These are phyloP conservation scores for Rhizomucor pusillus DNA, from an alignment of 371 early-diverging fungal species.

Conservation along the genomic window DNA sequence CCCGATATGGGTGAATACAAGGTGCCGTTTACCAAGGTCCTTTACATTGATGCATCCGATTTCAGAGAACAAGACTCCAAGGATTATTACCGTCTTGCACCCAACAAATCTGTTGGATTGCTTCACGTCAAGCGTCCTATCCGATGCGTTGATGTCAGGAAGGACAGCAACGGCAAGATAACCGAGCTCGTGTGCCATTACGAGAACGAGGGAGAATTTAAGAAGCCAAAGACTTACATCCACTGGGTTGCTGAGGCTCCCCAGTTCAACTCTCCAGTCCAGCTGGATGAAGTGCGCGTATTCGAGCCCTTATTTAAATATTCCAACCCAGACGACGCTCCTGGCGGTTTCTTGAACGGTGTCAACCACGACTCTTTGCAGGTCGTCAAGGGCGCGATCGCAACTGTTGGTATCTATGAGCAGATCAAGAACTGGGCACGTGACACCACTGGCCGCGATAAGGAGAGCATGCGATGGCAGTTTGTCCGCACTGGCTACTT, in stretches of 20 bases:
- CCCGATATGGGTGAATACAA: conserved; percentile 78
- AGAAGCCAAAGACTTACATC: conserved; percentile 96
- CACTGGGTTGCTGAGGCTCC: conserved; percentile 96
- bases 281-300: conserved; percentile 78
- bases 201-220: conserved; percentile 66
- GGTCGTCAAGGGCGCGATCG: conserved; percentile 69
- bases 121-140: conserved; percentile 84
- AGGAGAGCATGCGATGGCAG: conserved; percentile 92
- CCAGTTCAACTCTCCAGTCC: conserved; percentile 79
- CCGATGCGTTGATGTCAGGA: conserved; percentile 78
- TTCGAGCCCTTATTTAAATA: conserved; percentile 90
- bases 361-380: conserved; percentile 81
- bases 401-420: conserved; percentile 84
- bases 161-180: conserved; percentile 71
- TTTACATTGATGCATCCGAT: conserved; percentile 96
- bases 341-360: conserved; percentile 93
- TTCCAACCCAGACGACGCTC: conserved; percentile 85
- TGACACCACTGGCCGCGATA: conserved; percentile 45
- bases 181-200: conserved; percentile 76
- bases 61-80: conserved; percentile 90
- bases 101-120: conserved; percentile 93
- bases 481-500: conserved; percentile 98
- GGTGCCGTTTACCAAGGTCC: conserved; percentile 83
- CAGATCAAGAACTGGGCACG: conserved; percentile 45
- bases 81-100: conserved; percentile 94